Conservation (phyloP, 805 yeast genomes). For the Candida insectorum region DNA sequence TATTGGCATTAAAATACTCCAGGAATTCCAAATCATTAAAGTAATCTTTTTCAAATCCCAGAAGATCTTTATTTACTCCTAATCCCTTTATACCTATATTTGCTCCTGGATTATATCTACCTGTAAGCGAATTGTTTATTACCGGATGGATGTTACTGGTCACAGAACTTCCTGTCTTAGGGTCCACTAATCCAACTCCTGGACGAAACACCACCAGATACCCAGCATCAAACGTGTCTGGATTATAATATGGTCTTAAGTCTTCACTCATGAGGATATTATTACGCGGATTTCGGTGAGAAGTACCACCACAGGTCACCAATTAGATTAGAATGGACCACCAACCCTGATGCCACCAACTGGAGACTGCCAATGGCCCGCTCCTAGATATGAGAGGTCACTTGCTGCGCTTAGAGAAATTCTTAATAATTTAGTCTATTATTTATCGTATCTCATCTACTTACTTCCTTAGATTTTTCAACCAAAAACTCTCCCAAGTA, state of each 20-base stretch:
- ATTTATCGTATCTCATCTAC: no score
- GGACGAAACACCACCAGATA: constrained; percentile 59
- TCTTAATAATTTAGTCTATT: no score
- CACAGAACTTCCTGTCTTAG: constrained; percentile 34
- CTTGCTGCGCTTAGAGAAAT: no score
- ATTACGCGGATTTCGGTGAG: neutral
- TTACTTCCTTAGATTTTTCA: constrained; percentile 10
- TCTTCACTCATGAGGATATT: no score
- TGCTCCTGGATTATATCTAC: constrained; percentile 11
- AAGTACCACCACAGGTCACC: neutral
- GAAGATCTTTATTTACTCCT: constrained; percentile 7
- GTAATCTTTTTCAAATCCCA: constrained; percentile 36
- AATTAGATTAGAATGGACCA: no score
- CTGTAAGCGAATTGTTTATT: constrained; percentile 10
- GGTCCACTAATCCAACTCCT: constrained; percentile 58
- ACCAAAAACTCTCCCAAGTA: constrained; percentile 55
- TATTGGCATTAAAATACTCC: constrained; percentile 61
- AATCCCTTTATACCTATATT: constrained; percentile 14
- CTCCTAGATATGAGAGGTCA: no score
- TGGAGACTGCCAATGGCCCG: no score
- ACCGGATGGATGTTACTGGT: constrained; percentile 22
- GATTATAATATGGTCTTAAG: constrained; percentile 67
- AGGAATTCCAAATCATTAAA: constrained; percentile 59
- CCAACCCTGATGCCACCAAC: no score
- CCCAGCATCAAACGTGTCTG: constrained; percentile 64